phyloP scores from a whole-genome alignment of 2,329 filamentous ascomycete genomes.

The Daldinia eschscholtzii region DNA sequence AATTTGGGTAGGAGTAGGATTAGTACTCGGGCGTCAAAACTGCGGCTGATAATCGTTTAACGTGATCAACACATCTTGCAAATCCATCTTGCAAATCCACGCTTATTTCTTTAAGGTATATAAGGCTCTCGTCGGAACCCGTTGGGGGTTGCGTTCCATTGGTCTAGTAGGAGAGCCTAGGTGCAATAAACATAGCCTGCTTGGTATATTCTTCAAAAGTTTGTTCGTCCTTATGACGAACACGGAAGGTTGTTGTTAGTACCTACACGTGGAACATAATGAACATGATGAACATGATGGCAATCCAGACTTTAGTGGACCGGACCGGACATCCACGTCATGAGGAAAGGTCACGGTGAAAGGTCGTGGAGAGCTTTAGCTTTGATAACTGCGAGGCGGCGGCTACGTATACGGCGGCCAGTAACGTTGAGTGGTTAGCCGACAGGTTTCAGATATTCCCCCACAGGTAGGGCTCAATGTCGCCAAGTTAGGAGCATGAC shows the following conservation, averaged over 20 bases:
- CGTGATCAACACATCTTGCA: neutral
- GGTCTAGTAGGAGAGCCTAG: neutral
- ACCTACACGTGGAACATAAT: neutral
- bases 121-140: neutral
- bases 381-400: neutral
- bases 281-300: neutral
- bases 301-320: conserved; percentile 3
- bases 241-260: neutral
- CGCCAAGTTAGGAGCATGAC: neutral
- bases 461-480: conserved; percentile 15
- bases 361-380: neutral
- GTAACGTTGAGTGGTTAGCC: conserved; percentile 2
- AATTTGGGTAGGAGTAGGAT: neutral
- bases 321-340: conserved; percentile 15
- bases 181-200: neutral
- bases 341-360: neutral
- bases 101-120: neutral
- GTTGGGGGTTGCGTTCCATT: neutral
- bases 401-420: conserved; percentile 2
- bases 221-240: neutral
- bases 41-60: neutral
- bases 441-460: conserved; percentile 2
- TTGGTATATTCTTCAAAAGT: neutral
- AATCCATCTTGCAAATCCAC: neutral
- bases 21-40: neutral